Evolutionary conservation across 805 yeast genomes (phyloP).

Genomic region (Zygoascus tannicola): DNA sequence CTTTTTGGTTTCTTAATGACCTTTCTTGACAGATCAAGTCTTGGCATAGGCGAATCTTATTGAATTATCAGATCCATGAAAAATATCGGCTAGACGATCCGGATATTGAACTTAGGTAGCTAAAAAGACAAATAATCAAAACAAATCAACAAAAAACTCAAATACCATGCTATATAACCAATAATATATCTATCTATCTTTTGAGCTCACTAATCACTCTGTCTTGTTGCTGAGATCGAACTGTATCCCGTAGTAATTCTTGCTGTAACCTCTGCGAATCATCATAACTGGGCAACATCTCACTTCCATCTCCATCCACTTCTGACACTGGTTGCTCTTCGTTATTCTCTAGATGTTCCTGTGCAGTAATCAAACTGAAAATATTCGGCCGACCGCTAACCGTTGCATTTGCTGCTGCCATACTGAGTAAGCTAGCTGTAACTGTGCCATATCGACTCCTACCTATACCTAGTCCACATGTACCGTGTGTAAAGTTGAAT

Average conservation of each 20-base stretch:
- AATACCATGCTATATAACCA: too few relatives aligned
- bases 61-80: too few relatives aligned
- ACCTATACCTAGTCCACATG: background rate
- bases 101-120: too few relatives aligned
- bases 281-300: constrained; percentile 11
- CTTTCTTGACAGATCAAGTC: too few relatives aligned
- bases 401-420: constrained; percentile 10
- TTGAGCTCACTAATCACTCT: constrained; percentile 3
- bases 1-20: too few relatives aligned
- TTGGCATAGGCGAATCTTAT: too few relatives aligned
- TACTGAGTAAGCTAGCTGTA: constrained; percentile 11
- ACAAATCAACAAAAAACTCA: too few relatives aligned
- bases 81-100: too few relatives aligned
- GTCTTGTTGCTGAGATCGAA: constrained; percentile 2
- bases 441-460: constrained; percentile 8
- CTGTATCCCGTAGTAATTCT: constrained; percentile 7
- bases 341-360: background rate
- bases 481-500: too few relatives aligned
- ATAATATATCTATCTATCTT: too few relatives aligned
- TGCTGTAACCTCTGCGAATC: constrained; percentile 13
- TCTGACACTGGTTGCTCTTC: background rate
- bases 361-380: background rate
- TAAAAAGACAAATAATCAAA: too few relatives aligned
- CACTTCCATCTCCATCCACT: background rate
- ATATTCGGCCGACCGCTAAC: constrained; percentile 2